These are phyloP conservation scores for Castanospermum australe DNA, from an alignment of 306 rosid species.

Conservation along the genomic window DNA sequence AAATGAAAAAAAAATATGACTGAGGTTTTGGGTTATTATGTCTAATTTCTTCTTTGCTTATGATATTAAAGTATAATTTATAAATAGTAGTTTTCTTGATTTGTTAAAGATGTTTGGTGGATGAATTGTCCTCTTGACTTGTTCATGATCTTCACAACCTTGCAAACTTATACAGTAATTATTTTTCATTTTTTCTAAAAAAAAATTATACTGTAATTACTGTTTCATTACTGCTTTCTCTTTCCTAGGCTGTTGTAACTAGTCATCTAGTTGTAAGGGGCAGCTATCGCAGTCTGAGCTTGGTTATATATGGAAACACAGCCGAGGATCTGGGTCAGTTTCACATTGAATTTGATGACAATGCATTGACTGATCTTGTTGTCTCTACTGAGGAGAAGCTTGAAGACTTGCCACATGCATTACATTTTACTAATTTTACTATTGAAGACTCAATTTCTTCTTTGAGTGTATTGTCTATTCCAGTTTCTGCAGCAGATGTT, in stretches of 20 bases:
- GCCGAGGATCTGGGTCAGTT: constrained; percentile 98
- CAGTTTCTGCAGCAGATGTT: constrained; percentile 66
- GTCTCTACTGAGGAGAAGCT: constrained; percentile 83
- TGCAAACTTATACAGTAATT: background rate
- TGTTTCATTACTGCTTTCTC: constrained; percentile 16
- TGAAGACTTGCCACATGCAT: constrained; percentile 88
- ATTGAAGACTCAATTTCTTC: constrained; percentile 61
- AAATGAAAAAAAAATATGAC: constrained; percentile 3
- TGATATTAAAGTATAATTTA: background rate
- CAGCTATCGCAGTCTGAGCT: constrained; percentile 93
- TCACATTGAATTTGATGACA: constrained; percentile 89
- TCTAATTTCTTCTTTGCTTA: background rate
- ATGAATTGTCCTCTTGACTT: constrained; percentile 6
- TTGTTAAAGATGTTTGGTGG: background rate
- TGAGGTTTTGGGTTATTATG: background rate
- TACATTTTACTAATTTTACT: constrained; percentile 60
- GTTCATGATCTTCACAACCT: constrained; percentile 10
- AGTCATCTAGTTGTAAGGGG: constrained; percentile 97
- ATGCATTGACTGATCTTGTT: constrained; percentile 78
- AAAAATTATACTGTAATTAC: constrained; percentile 6
- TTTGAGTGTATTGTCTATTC: constrained; percentile 62
- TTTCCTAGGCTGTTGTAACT: constrained; percentile 85
- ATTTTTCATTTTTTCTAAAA: background rate
- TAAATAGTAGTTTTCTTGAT: background rate
- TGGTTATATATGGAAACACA: constrained; percentile 93